Base-by-base conservation (phyloP, 495 filamentous ascomycete species). In the Platismatia glauca region DNA sequence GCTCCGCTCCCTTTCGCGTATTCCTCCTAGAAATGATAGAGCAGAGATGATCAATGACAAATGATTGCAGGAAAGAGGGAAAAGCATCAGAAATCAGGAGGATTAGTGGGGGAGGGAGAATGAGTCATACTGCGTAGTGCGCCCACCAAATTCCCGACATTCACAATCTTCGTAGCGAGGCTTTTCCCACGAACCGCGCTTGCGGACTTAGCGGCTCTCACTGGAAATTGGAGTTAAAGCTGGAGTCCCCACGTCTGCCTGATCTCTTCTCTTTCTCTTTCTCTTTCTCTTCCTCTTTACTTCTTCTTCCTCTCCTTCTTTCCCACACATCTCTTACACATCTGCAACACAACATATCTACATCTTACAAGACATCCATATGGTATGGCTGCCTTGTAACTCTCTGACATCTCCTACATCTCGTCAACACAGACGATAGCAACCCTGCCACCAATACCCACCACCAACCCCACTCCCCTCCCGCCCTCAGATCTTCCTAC, bases 341-440 rank as follows among this genome's bases (percentile, higher is more conserved):
- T n/a, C 48, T 53, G 59, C 62, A 52, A 39, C 31, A 62, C 37
- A 64, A 59, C 55, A 7, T 59, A 64, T 16, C 56, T 27, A 46
- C 20, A 56, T 48, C 7, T 62, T 52, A 55, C 60, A 62, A 63
- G 66, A 66, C 66, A 68, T 48, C 68, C 68, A 68, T 70, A 39
- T 64, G 53, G 63, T 37, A 70, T 70, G 68, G 68, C 38, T 70
- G 68, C 37, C 66, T 56, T 44, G 66, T 69, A 66, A 62, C n/a
- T 59, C 37, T 7, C n/a, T n/a, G n/a, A n/a, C 52, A 55, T 29
- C 27, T 55, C 29, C 35, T 20, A 37, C 34, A 58, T 61, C 48
- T 65, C 43, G 4, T 63, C 50, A 39, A 44, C 46, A 37, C 41
- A 63, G 66, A 68, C 39, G 59, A 70, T 68, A 68, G 61, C 55